Conservation (phyloP, 768 basidiomycete genomes). For the Russula olivacea region DNA sequence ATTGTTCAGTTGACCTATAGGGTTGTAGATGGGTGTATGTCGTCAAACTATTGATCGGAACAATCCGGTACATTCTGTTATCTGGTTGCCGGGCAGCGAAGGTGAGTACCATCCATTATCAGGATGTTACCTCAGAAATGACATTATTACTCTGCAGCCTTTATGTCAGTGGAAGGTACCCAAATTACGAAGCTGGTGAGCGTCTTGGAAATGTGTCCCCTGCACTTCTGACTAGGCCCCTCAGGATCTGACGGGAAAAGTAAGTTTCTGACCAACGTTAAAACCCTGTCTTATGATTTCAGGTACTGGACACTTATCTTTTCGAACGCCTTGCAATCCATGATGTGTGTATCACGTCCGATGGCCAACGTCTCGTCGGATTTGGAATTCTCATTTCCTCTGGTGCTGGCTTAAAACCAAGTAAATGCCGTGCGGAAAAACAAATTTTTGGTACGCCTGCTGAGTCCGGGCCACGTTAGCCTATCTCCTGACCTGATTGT, state of each 20-base stretch:
- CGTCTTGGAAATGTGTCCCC: background rate
- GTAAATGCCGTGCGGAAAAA: conserved; percentile 67
- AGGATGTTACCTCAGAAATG: background rate
- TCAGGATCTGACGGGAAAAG: conserved; percentile 56
- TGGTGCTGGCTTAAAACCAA: conserved; percentile 56
- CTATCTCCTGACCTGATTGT: background rate
- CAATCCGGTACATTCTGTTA: conserved; percentile 51
- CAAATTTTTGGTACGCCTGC: conserved; percentile 64
- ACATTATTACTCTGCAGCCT: conserved; percentile 37
- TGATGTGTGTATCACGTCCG: conserved; percentile 66
- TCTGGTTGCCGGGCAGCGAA: conserved; percentile 62
- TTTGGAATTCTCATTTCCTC: conserved; percentile 65
- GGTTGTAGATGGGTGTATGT: conserved; percentile 57
- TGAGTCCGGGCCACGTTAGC: no score
- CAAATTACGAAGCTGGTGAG: conserved; percentile 55
- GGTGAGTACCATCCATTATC: conserved; percentile 33
- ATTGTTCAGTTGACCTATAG: background rate
- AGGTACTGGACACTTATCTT: conserved; percentile 48
- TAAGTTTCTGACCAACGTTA: background rate
- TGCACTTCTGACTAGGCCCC: background rate
- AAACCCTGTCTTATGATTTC: background rate
- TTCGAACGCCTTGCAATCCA: conserved; percentile 60
- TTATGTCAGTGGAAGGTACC: conserved; percentile 65
- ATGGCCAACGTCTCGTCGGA: conserved; percentile 54
- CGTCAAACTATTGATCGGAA: conserved; percentile 56